A percentile compares a stretch with the other conserved stretches of the same genome.
phyloP scores from a whole-genome alignment of 2,329 filamentous ascomycete species.

The Berkeleyomyces basicola region DNA sequence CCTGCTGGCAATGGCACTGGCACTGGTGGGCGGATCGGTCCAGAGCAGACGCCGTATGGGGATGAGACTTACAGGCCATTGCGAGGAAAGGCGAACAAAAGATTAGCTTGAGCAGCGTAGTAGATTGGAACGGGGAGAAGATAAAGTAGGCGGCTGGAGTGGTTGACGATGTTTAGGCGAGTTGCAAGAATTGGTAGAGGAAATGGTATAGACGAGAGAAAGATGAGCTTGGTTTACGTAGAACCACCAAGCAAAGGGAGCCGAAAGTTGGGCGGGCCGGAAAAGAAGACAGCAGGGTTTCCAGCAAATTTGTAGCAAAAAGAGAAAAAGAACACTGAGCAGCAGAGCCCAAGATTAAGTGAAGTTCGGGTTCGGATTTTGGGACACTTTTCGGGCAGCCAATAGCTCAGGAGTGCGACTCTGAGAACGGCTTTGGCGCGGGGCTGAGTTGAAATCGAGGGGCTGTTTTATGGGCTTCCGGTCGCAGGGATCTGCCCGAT shows the following conservation, averaged over 20 bases:
- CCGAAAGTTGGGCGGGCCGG: background rate
- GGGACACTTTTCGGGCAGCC: background rate
- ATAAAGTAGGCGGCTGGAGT: background rate
- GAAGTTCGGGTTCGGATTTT: background rate
- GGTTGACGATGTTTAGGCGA: background rate
- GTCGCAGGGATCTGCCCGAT: background rate
- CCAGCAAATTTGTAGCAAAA: slow-evolving; percentile 2
- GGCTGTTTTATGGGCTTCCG: slow-evolving; percentile 11
- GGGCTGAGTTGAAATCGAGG: slow-evolving; percentile 14
- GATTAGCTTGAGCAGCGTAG: background rate
- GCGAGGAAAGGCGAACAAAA: slow-evolving; percentile 13
- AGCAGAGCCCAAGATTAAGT: slow-evolving; percentile 7
- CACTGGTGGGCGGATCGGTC: background rate
- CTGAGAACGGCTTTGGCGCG: slow-evolving; percentile 10
- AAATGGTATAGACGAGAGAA: slow-evolving; percentile 1
- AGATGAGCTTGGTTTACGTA: background rate
- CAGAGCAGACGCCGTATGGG: background rate
- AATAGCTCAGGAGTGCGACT: slow-evolving; percentile 1
- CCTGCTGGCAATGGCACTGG: background rate
- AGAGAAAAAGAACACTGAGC: slow-evolving; percentile 9
- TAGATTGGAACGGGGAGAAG: background rate
- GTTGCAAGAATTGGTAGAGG: background rate
- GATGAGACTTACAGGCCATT: slow-evolving; percentile 26
- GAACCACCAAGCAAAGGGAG: background rate
- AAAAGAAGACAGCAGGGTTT: slow-evolving; percentile 2